These are phyloP conservation scores for Penicillium cosmopolitanum DNA, from an alignment of 495 filamentous ascomycete species.

Conservation along the genomic window DNA sequence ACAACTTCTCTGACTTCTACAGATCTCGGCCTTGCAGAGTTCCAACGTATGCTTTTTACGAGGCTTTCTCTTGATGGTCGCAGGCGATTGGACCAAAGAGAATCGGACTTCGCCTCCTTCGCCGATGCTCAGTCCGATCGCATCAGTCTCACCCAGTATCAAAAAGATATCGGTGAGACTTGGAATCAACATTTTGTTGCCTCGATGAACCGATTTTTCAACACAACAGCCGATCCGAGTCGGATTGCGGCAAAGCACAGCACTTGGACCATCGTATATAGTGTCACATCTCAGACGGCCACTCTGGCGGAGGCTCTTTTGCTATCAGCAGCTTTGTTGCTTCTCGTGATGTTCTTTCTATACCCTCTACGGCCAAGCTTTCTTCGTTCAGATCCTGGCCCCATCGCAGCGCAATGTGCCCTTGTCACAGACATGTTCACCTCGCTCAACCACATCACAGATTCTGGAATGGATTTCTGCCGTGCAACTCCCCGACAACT, in stretches of 20 bases:
- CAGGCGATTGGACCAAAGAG: not conserved
- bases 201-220: constrained; percentile 24
- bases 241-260: constrained; percentile 10
- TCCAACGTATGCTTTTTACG: constrained; percentile 9
- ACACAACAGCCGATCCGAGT: constrained; percentile 9
- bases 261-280: constrained; percentile 8
- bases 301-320: constrained; percentile 20
- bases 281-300: constrained; percentile 20
- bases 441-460: constrained; percentile 5
- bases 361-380: constrained; percentile 21
- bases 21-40: constrained; percentile 6
- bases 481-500: constrained; percentile 27
- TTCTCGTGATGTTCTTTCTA: constrained; percentile 5
- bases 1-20: not conserved
- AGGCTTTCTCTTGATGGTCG: not conserved
- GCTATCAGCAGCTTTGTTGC: not conserved
- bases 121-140: not conserved
- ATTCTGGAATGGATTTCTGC: constrained; percentile 12
- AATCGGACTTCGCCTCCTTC: not conserved
- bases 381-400: constrained; percentile 19
- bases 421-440: constrained; percentile 19
- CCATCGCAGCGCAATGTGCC: constrained; percentile 27
- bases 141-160: constrained; percentile 6
- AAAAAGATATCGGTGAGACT: constrained; percentile 7
- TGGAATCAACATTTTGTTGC: constrained; percentile 31